A percentile compares a stretch with the other conserved stretches of the same genome.
Evolutionary conservation across 805 yeast species (phyloP).

Genomic region (Nakazawaea anatomiae): DNA sequence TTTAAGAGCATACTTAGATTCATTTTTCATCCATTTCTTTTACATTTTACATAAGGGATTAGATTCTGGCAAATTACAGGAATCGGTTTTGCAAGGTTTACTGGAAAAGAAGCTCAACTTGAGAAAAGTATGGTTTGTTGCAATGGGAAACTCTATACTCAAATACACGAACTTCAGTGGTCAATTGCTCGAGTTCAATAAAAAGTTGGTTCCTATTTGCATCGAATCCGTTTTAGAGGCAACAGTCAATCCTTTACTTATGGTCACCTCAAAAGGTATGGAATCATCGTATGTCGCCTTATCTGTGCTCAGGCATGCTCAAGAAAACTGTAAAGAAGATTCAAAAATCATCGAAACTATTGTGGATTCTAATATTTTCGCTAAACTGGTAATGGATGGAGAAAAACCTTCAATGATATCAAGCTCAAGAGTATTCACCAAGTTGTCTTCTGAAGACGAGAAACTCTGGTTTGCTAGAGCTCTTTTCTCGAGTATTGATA

Average conservation of each 20-base stretch:
- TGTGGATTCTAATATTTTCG: slow-evolving; percentile 23
- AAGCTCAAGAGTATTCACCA: slow-evolving; percentile 43
- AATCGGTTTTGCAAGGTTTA: slow-evolving; percentile 50
- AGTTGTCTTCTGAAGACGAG: slow-evolving; percentile 39
- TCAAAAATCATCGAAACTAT: slow-evolving; percentile 12
- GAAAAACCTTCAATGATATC: slow-evolving; percentile 44
- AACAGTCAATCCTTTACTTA: slow-evolving; percentile 44
- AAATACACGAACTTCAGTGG: slow-evolving; percentile 6
- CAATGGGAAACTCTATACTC: slow-evolving; percentile 34
- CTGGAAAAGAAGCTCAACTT: slow-evolving; percentile 57
- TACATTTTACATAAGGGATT: slow-evolving; percentile 19
- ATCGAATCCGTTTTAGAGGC: slow-evolving; percentile 35
- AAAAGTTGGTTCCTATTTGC: slow-evolving; percentile 20
- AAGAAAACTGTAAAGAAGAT: slow-evolving; percentile 7
- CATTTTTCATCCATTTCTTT: slow-evolving; percentile 42
- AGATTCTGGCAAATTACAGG: slow-evolving; percentile 19
- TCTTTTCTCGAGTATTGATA: slow-evolving; percentile 26
- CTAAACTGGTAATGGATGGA: slow-evolving; percentile 27
- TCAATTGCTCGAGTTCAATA: slow-evolving; percentile 13
- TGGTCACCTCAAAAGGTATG: slow-evolving; percentile 45
- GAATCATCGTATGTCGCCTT: slow-evolving; percentile 48
- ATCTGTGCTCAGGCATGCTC: slow-evolving; percentile 18
- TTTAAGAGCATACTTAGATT: slow-evolving; percentile 40
- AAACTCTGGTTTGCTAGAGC: slow-evolving; percentile 49
- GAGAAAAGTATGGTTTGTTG: slow-evolving; percentile 61